These are phyloP conservation scores for Macrotyloma uniflorum DNA, from an alignment of 306 rosid species.

Conservation along the genomic window DNA sequence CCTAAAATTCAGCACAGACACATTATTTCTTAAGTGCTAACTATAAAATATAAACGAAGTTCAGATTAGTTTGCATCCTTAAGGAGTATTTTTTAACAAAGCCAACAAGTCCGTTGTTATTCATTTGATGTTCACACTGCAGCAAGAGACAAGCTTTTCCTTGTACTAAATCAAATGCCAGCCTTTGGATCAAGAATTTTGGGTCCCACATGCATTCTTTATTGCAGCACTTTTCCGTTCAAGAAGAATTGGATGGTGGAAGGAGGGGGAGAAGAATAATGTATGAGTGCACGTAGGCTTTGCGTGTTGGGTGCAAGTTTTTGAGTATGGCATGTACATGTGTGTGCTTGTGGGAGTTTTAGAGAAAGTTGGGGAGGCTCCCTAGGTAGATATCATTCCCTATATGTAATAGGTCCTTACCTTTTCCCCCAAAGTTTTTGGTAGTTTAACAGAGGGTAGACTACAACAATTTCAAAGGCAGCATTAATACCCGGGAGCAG, in stretches of 20 bases:
- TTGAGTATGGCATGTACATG: constrained; percentile 56
- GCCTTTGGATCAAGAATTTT: constrained; percentile 46
- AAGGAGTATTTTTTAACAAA: not conserved
- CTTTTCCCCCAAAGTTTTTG: constrained; percentile 50
- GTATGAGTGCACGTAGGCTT: constrained; percentile 77
- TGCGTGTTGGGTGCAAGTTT: constrained; percentile 75
- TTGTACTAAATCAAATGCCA: constrained; percentile 21
- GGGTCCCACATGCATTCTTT: constrained; percentile 34
- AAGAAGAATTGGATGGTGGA: constrained; percentile 42
- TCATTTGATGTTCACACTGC: constrained; percentile 44
- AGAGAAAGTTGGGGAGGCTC: constrained; percentile 42
- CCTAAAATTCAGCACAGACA: not conserved
- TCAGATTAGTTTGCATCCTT: not conserved
- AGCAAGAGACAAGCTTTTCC: constrained; percentile 39
- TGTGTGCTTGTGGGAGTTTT: constrained; percentile 21
- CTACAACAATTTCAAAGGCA: constrained; percentile 45
- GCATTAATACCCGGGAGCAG: constrained; percentile 24
- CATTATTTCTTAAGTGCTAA: not conserved
- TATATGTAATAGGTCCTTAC: constrained; percentile 45
- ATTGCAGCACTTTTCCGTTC: not conserved
- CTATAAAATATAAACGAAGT: not conserved
- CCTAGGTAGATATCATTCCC: constrained; percentile 68
- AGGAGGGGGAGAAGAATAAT: constrained; percentile 48
- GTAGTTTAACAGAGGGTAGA: constrained; percentile 41
- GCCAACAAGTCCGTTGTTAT: constrained; percentile 27